These are phyloP conservation scores for Penicillium occitanis DNA, from an alignment of 2,329 filamentous ascomycete genomes.

Conservation along the genomic window DNA sequence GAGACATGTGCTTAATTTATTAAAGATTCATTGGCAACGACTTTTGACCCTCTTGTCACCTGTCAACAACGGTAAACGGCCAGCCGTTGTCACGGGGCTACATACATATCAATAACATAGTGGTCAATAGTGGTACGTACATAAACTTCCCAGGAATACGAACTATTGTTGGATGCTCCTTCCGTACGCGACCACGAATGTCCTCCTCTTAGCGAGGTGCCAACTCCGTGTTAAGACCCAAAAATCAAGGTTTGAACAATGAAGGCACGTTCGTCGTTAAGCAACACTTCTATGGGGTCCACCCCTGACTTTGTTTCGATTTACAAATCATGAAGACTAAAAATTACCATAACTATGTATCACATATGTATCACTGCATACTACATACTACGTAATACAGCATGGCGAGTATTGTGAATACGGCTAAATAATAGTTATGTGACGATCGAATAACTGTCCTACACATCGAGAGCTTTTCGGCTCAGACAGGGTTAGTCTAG, in stretches of 20 bases:
- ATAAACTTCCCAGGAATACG: background rate
- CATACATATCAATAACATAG: background rate
- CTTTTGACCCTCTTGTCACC: constrained; percentile 1
- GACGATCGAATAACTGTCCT: background rate
- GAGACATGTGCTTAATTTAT: background rate
- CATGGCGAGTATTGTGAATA: background rate
- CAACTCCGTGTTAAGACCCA: background rate
- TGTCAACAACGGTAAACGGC: background rate
- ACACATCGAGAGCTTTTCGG: background rate
- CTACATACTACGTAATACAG: background rate
- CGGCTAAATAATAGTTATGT: background rate
- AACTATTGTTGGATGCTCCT: too few relatives aligned
- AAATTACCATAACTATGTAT: background rate
- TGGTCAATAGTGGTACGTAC: background rate
- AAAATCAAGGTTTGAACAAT: background rate
- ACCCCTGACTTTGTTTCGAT: background rate
- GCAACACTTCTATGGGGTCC: background rate
- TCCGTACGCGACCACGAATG: background rate
- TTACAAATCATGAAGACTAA: background rate
- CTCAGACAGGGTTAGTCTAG: background rate
- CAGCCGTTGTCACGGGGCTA: background rate
- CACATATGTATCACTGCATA: background rate
- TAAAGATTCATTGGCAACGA: background rate
- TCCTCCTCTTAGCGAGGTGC: background rate
- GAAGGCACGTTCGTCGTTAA: background rate